These are phyloP conservation scores for Aspergillus pseudotamarii DNA, from an alignment of 2,329 filamentous ascomycete genomes.

Conservation along the genomic window DNA sequence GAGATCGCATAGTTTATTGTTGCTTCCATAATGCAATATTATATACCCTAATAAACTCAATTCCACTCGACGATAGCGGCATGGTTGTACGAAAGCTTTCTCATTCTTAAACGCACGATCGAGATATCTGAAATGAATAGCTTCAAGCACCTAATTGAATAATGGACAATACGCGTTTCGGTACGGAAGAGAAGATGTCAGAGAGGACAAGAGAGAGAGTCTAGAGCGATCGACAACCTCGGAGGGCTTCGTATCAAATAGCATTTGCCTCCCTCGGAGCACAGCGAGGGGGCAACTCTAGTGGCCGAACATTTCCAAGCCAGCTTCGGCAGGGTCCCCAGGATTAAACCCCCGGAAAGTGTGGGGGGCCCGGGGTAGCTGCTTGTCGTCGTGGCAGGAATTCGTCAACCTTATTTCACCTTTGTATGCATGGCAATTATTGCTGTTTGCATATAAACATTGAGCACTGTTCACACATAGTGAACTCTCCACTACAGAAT, in stretches of 20 bases:
- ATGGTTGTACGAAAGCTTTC: fast-evolving
- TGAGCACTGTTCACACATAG: background rate
- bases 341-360: background rate
- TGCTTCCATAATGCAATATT: background rate
- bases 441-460: background rate
- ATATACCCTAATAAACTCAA: background rate
- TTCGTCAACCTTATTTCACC: background rate
- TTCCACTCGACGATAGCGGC: background rate
- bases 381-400: background rate
- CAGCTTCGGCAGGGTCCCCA: background rate
- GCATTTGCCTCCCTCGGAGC: background rate
- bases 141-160: background rate
- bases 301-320: background rate
- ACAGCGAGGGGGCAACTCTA: background rate
- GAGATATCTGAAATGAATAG: background rate
- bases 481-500: background rate
- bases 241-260: background rate
- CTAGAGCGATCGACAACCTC: background rate
- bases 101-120: background rate
- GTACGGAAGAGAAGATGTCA: background rate
- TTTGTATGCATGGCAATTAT: background rate
- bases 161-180: background rate
- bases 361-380: background rate
- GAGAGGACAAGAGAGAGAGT: background rate
- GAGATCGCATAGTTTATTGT: background rate